Evolutionary conservation across 371 early-diverging fungal species (phyloP), one percentile per base, ranked within the genome.

Genomic region (Mortierella sp.): DNA sequence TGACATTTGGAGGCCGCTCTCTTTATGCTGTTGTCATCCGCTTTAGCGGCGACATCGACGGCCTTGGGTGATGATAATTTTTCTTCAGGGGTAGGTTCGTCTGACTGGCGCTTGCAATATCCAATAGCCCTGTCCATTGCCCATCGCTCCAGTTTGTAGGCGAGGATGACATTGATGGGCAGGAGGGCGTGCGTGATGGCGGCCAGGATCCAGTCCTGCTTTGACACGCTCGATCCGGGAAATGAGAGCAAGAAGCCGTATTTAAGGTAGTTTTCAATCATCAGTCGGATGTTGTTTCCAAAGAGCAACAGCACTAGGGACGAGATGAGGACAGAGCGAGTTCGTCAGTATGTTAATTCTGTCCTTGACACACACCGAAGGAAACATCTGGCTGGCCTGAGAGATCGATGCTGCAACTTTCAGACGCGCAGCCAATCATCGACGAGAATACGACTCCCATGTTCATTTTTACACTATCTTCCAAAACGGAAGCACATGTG

Each of bases 241-340:
- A 89, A 66, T 55, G 84, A 83, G 63, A 95, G 83, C 46, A 95
- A 81, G 28, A 94, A 85, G 21, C 96, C 96, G 72, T 96, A 95
- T 72, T 95, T 95, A 79, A 89, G 75, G 79, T 87, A 93, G 72
- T 96, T 96, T 67, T 95, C 96, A 49, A 96, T 87, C 46, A 94
- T 86, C 56, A 95, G 81, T 6, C 95, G 90, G 51, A 94, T 81
- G 62, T 93, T 93, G 76, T 89, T 90, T 31, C 93, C 96, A 53
- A 91, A 88, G 30, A 96, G 88, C 11, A 95, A 80, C 32, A 96
- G 86, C 89, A 94, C 89, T 89, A 70, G 7, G 23, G 21, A 58
- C 32, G n/a, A 41, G 28, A 31, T 3, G 21, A 49, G 15, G 19
- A 60, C 15, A 39, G 9, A 42, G n/a, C n/a, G 26, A 44, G 23